Percentiles rank a stretch among this genome's conserved stretches.
These are phyloP conservation scores for Paraconiothyrium brasiliense DNA, from an alignment of 2,329 filamentous ascomycete genomes.

Conservation along the genomic window DNA sequence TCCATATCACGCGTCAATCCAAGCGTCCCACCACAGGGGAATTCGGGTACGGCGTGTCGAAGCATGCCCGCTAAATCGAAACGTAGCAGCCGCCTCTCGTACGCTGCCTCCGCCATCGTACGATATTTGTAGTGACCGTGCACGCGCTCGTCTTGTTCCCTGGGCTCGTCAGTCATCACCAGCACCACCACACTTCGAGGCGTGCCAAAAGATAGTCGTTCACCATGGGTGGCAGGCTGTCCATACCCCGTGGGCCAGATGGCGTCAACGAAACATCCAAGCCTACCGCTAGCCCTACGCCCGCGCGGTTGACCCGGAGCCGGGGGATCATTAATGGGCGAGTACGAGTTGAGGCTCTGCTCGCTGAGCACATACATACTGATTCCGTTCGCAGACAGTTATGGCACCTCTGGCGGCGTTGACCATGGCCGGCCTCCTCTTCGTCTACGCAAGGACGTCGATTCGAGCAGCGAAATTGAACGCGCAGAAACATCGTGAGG, in stretches of 20 bases:
- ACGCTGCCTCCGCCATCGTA: conserved; percentile 1
- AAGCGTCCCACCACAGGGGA: not conserved
- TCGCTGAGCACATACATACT: conserved; percentile 4
- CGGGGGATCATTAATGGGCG: conserved; percentile 49
- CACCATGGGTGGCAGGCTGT: conserved; percentile 58
- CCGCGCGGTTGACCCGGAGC: conserved; percentile 40
- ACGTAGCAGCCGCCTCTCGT: not conserved
- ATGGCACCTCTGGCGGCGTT: conserved; percentile 70
- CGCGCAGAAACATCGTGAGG: conserved; percentile 66
- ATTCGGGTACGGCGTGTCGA: not conserved
- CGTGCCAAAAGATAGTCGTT: not conserved
- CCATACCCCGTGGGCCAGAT: conserved; percentile 54
- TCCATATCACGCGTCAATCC: not conserved
- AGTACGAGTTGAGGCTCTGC: conserved; percentile 24
- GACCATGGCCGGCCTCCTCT: conserved; percentile 68
- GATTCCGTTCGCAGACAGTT: conserved; percentile 54
- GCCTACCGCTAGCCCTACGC: conserved; percentile 42
- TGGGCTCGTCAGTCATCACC: not conserved
- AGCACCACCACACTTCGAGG: not conserved
- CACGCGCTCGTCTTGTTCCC: conserved; percentile 1
- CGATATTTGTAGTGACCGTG: not conserved
- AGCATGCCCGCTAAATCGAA: conserved; percentile 6
- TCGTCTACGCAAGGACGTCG: conserved; percentile 70
- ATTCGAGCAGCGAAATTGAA: conserved; percentile 74
- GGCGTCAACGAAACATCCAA: conserved; percentile 55